Evolutionary conservation across 2,329 filamentous ascomycete genomes (phyloP), one percentile per base, ranked within the genome.

Genomic region (Monilinia fructigena): DNA sequence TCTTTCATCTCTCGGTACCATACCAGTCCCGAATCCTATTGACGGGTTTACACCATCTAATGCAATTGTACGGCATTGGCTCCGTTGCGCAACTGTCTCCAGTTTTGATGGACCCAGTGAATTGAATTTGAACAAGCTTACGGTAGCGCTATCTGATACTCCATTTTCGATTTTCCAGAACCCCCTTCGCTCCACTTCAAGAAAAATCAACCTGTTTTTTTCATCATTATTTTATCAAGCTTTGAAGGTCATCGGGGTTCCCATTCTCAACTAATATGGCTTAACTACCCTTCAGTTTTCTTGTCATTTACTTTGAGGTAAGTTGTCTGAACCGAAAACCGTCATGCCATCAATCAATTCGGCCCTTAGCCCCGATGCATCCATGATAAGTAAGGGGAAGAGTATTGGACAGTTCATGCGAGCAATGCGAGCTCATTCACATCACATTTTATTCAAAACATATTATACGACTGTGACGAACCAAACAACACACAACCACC

Each of bases 301-400:
- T 50, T 50, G 23, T 42, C 52, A 56, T 48, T 23, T 14, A 38
- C 16, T 11, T 11, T 62, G 18, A 11, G 16, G n/a, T 54, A 60
- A 28, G 28, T 48, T 50, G 14, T 10, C 6, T 38, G 45, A n/a
- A 20, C 58, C 45, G 45, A 38, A 12, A 26, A 60, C 26, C 28
- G 20, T 60, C 20, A 48, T 64, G 53, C 12, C 62, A 56, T 64
- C 28, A 47, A 58, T 65, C 53, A 38, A 58, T 65, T 65, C 62
- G 62, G 62, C n/a, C 53, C 62, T 58, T 48, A n/a, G 10, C 62
- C 31, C 53, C 62, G 62, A 65, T 50, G 54, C 62, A 38, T 47
- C 18, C 18, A 55, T 64, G 54, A 65, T 48, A 48, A 60, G 58
- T 60, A 35, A 50, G 45, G 28, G 58, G 35, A 40, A 38, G 28